Evolutionary conservation across 768 basidiomycete genomes (phyloP), one percentile per base, ranked within the genome.

Genomic region (Xanthoconium purpureum): DNA sequence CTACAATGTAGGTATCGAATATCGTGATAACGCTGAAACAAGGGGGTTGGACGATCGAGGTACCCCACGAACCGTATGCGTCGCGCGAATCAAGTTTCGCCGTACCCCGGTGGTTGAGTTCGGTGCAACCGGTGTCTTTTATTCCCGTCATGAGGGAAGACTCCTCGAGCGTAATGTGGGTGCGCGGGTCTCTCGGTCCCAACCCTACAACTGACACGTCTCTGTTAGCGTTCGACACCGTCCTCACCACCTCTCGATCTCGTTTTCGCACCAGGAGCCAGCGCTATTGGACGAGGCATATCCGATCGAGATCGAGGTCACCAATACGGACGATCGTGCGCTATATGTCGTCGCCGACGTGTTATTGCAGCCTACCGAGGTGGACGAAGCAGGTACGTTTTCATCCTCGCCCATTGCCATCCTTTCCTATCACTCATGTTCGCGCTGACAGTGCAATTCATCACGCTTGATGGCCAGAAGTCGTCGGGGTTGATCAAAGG

Each of bases 281-380:
- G 92, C 91, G 1, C 90, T 87, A 68, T 70, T 96, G 36, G 86
- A 89, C 58, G 95, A 97, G 69, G 78, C 81, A 44, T 91, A 89
- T 64, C 85, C 89, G 0, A 86, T 98, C 61, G 66, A 69, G 12
- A 75, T 98, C 40, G 77, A 83, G 45, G 77, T 96, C 14, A 81
- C 74, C 5, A 97, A 94, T 66, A 65, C 74, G 6, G 94, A 97
- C 66, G 81, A 82, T 45, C 77, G 84, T 18, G 78, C 84, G 28
- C 71, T 98, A 12, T 84, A 89, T 15, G 72, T 91, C 13, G 73
- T 78, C 6, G 74, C 93, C 11, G 89, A 94, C 53, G 80, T 90
- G 6, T 75, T 96, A 54, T 71, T 98, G 35, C 91, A 92, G 52
- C 94, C 94, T 1, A 80, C 83, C 3, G 89, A 90, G 61, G 77